Evolutionary conservation across 495 filamentous ascomycete species (phyloP).

Genomic region (Daldinia childiae): DNA sequence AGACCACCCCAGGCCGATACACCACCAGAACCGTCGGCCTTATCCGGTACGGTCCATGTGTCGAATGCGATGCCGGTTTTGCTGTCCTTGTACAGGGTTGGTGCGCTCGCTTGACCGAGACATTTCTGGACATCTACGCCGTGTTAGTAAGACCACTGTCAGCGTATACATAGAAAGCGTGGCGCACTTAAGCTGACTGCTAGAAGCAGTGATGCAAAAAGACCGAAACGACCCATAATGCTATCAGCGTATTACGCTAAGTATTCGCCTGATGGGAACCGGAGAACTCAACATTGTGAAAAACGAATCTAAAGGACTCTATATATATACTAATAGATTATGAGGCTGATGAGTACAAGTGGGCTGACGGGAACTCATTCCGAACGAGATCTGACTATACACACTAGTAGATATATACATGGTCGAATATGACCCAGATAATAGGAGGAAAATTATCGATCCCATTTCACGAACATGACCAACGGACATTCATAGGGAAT

Average conservation of each 20-base stretch:
- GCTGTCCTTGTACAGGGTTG: constrained; percentile 43
- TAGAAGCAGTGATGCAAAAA: constrained; percentile 33
- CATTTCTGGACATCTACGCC: constrained; percentile 39
- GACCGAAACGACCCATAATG: constrained; percentile 37
- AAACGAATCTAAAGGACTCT: neutral
- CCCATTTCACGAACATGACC: neutral
- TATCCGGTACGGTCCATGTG: constrained; percentile 44
- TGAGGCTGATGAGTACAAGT: constrained; percentile 16
- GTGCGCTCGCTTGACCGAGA: constrained; percentile 34
- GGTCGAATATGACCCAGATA: neutral
- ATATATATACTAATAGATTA: constrained; percentile 17
- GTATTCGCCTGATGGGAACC: neutral
- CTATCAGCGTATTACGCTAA: constrained; percentile 14
- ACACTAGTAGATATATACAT: neutral
- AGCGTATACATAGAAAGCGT: neutral
- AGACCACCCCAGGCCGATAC: constrained; percentile 47
- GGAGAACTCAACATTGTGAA: constrained; percentile 6
- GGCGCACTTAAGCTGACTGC: constrained; percentile 37
- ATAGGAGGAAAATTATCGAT: constrained; percentile 22
- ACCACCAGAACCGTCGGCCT: constrained; percentile 21
- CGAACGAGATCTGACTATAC: constrained; percentile 20
- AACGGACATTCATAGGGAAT: neutral
- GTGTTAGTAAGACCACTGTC: constrained; percentile 24
- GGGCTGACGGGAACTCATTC: constrained; percentile 25
- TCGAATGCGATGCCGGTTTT: constrained; percentile 48